Base-by-base conservation (phyloP, 2,329 filamentous ascomycete species). In the Corynespora cassiicola region DNA sequence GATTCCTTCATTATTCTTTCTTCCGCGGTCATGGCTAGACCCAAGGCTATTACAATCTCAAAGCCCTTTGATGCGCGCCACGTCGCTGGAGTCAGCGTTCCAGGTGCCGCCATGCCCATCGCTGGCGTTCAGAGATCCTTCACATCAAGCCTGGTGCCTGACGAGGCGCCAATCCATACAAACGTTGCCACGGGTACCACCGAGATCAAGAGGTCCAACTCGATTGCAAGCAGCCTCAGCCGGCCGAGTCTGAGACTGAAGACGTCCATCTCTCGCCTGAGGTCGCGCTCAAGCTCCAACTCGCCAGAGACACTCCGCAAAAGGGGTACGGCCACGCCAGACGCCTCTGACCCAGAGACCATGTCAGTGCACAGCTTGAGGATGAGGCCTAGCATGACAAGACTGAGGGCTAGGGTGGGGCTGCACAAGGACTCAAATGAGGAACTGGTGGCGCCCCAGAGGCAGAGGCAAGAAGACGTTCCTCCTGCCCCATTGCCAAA, bases 41-140 rank as follows among this genome's bases (percentile, higher is more conserved):
- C 54, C 12, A 63, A 54, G 45, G 27, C 50, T 21, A 43, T 47
- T 16, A 47, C 54, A 12, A 68, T 68, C 25, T 66, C 63, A 14
- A 43, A 43, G 7, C 64, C 63, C 6, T 64, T 64, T 40, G 54
- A 66, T 42, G 61, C 57, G 18, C 57, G 52, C 14, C 61, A 68
- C 45, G 55, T 66, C 7, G 50, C 54, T 33, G 64, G 63, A 19
- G 56, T 65, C 19, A 56, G 50, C 34, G 44, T 67, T 6, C 50
- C 51, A 27, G 55, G 56, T 9, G 45, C 36, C 11, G 49, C 44
- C 7, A 43, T 45, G 10, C 50, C 52, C 16, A 45, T 45, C n/a
- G 37, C 49, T 14, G 38, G 27, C 23, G 50, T 47, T 38, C 40
- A 41, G 56, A 56, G 43, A 53, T 55, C 43, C 24, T 32, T 46